Percentiles rank a stretch among this genome's conserved stretches.
These are phyloP conservation scores for Scalesia atractyloides DNA, from an alignment of 129 eudicot genomes.

Conservation along the genomic window DNA sequence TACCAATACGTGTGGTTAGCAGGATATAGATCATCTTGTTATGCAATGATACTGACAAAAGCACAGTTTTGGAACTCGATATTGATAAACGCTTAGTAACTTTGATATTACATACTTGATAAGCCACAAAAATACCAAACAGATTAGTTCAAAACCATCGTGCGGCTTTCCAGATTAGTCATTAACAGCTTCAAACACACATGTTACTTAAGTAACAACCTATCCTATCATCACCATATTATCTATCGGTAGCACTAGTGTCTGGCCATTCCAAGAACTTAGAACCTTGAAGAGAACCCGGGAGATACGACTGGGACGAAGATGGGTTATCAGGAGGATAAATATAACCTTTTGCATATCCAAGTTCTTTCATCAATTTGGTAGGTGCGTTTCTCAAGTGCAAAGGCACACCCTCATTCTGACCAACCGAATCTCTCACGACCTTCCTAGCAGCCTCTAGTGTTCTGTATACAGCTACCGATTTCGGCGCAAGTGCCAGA, in stretches of 20 bases:
- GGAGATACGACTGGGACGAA: conserved; percentile 56
- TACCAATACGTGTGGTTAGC: too few species aligned
- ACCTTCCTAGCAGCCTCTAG: conserved; percentile 59
- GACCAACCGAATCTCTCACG: conserved; percentile 78
- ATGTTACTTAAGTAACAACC: too few species aligned
- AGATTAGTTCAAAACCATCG: too few species aligned
- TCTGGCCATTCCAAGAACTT: conserved; percentile 84
- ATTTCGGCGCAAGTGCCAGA: conserved; percentile 92
- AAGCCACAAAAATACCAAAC: too few species aligned
- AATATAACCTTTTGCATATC: conserved; percentile 73
- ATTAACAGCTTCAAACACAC: too few species aligned
- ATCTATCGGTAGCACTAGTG: background rate
- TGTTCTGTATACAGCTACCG: conserved; percentile 71
- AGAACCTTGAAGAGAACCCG: conserved; percentile 64
- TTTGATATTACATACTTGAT: too few species aligned
- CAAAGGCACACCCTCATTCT: conserved; percentile 85
- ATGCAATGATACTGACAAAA: too few species aligned
- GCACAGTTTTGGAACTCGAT: too few species aligned
- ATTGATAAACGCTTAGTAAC: too few species aligned
- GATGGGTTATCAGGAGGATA: conserved; percentile 82
- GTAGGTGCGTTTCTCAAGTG: conserved; percentile 93
- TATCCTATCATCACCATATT: too few species aligned
- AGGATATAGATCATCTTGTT: too few species aligned
- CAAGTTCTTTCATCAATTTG: conserved; percentile 80
- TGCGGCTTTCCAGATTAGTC: too few species aligned